Evolutionary conservation across 148 eudicot species (phyloP).

Genomic region (Dysphania ambrosioides): DNA sequence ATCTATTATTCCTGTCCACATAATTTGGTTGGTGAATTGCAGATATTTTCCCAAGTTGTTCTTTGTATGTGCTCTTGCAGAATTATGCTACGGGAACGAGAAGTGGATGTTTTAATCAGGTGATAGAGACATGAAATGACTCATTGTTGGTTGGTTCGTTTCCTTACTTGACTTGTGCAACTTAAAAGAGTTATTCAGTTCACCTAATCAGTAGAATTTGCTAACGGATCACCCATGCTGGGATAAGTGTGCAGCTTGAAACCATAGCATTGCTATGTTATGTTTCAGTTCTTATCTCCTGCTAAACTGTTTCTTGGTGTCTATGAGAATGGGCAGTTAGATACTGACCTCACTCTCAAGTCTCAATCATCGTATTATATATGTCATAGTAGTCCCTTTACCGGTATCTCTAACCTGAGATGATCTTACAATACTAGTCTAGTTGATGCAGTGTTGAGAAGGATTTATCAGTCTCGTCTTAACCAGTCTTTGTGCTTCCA

Average conservation of each 20-base stretch:
- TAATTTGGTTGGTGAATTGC: neutral
- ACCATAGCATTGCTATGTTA: neutral
- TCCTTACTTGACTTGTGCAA: neutral
- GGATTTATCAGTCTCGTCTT: neutral
- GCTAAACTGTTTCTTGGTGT: neutral
- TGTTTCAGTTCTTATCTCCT: neutral
- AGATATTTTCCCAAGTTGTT: constrained; percentile 2
- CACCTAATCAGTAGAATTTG: neutral
- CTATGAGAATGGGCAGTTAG: neutral
- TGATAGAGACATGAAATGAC: neutral
- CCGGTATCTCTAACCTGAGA: neutral
- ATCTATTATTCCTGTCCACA: constrained; percentile 13
- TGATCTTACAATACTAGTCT: neutral
- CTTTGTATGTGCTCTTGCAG: neutral
- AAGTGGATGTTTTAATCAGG: neutral
- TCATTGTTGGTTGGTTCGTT: neutral
- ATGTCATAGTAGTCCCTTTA: neutral
- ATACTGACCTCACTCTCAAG: neutral
- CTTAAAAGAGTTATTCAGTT: neutral
- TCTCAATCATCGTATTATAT: neutral
- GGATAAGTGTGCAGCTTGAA: neutral
- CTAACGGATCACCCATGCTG: neutral
- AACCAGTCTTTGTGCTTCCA: neutral
- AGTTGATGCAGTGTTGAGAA: neutral
- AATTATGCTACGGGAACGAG: neutral